Evolutionary conservation across 2,329 filamentous ascomycete genomes (phyloP).

Genomic region (Apiospora pterosperma): DNA sequence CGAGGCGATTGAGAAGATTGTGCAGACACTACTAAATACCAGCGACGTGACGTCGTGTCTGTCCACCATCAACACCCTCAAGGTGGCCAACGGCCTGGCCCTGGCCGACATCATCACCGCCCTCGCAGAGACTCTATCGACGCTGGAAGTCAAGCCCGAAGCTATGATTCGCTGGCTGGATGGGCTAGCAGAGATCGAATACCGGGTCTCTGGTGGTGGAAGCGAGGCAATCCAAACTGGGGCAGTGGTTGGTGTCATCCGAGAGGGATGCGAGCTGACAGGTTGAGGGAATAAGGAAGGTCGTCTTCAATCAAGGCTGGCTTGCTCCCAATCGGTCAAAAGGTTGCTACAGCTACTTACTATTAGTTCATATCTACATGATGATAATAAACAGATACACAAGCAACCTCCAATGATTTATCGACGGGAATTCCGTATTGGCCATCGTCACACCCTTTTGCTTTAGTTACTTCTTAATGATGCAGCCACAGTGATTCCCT

Average conservation of each 20-base stretch:
- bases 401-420: no score
- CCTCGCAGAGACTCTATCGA: slow-evolving; percentile 75
- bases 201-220: slow-evolving; percentile 81
- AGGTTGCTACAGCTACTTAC: no score
- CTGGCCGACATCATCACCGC: slow-evolving; percentile 91
- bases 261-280: slow-evolving; percentile 78
- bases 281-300: slow-evolving; percentile 10
- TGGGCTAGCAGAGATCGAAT: slow-evolving; percentile 89
- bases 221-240: slow-evolving; percentile 89
- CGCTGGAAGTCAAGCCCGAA: slow-evolving; percentile 79
- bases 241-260: slow-evolving; percentile 83
- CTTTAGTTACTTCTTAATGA: no score
- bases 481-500: neutral
- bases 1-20: slow-evolving; percentile 79
- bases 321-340: no score
- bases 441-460: no score
- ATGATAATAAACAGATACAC: no score
- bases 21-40: slow-evolving; percentile 78
- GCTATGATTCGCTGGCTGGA: slow-evolving; percentile 91
- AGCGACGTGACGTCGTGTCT: slow-evolving; percentile 87
- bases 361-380: no score
- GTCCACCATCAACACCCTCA: slow-evolving; percentile 82
- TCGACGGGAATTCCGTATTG: no score
- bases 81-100: slow-evolving; percentile 80
- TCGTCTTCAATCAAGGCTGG: neutral